Base-by-base conservation (phyloP, 2,329 filamentous ascomycete genomes). In the Fusarium sarcochroum region DNA sequence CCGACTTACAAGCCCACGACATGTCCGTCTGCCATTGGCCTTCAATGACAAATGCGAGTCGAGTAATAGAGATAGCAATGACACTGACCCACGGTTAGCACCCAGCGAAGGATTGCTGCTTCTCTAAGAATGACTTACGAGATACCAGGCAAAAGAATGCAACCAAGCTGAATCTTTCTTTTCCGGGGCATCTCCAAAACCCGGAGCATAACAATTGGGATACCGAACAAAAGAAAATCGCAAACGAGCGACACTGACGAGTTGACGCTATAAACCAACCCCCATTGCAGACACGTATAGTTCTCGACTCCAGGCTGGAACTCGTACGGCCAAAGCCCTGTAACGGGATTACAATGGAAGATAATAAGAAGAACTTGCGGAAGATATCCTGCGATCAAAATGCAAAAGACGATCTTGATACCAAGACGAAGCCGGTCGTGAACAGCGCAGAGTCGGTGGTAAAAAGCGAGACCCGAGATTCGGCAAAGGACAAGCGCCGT, bases 401-500 rank as follows among this genome's bases (percentile, higher is more conserved):
- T 62, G 5, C 69, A 77, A 20, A 77, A 76, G 1, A 80, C 75
- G 17, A 78, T 51, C 32, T 72, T 75, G 45, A 84, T 83, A 6
- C 76, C 68, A 5, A 78, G 53, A 6, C 73, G 72, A 8, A 84
- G 78, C 27, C 75, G 68, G 41, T 73, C 51, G 70, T 83, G 76
- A 21, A 80, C 71, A 7, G 75, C 76, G 63, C 81, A 81, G 5
- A 87, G 76, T 5, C 84, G 81, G 50, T 79, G 77, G 71, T 86
- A 87, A 56, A 87, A 85, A 0, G 84, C 83, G 6, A 87, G 76
- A 62, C 85, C 85, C 1, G 85, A 86, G 2, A 86, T 71, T 14
- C 85, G 83, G 59, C 85, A 85, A 13, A 84, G 69, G 25, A 86
- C 77, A 3, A 87, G 77, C 3, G 85, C 79, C 1, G 81, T 81